Base-by-base conservation (phyloP, 2,329 filamentous ascomycete genomes). In the Calonectria hawksworthii region DNA sequence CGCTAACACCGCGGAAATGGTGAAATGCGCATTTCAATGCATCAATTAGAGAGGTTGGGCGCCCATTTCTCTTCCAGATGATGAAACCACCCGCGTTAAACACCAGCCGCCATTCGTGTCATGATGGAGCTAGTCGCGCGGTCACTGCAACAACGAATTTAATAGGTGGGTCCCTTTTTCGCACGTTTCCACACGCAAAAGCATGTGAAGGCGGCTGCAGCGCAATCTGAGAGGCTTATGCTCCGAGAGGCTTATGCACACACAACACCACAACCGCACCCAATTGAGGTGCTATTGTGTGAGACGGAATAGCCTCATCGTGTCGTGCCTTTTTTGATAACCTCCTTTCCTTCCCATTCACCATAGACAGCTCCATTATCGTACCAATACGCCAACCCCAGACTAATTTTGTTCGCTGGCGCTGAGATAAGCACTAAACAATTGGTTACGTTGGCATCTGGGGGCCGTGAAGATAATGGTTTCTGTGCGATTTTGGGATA, bases 401-500 rank as follows among this genome's bases (percentile, higher is more conserved):
- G 34, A 11, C n/a, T 63, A 63, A 63, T 63, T 23, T 21, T 8
- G 14, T 28, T 16, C 18, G 14, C 23, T 63, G 56, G 23, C 26
- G 36, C 56, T 63, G 56, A 41, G 56, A 63, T 63, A 63, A 63
- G 56, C 56, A 13, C 56, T 63, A 63, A 28, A 41, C n/a, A 36
- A 14, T 1, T 26, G n/a, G 56, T 28, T 30, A 13, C 28, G 30
- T 34, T 32, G 51, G 28, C 28, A 56, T 5, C 28, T 14, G 30
- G 30, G 30, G 8, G 21, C 18, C 2, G 10, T 11, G 26, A 32
- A n/a, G 52, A 16, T 9, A 21, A 21, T 23, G 10, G 16, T n/a
- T 34, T 32, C 10, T n/a, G 30, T 18, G 18, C 18, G 21, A 34
- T n/a, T 34, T 14, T 10, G 52, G 52, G 52, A 56, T 32, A 32